Percentiles rank a stretch among this genome's conserved stretches.
phyloP scores from a whole-genome alignment of 306 rosid species.

The peach (Prunus persica) region DNA sequence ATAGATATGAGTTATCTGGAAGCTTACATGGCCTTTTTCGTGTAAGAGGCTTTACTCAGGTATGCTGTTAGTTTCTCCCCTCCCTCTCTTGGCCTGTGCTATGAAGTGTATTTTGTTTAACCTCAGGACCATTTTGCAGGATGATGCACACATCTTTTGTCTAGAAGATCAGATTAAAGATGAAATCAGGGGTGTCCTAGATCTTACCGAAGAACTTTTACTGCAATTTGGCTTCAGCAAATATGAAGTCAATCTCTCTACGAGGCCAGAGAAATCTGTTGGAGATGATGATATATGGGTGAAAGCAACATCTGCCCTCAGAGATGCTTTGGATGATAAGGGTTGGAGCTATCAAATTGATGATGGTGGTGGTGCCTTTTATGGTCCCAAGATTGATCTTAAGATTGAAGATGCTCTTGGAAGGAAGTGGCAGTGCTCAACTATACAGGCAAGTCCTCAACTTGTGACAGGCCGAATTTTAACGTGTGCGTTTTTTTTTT shows the following conservation, averaged over 20 bases:
- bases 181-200: constrained; percentile 92
- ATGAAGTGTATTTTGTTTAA: constrained; percentile 23
- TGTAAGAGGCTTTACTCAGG: constrained; percentile 97
- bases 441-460: constrained; percentile 73
- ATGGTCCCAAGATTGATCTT: constrained; percentile 97
- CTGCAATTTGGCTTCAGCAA: constrained; percentile 85
- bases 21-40: constrained; percentile 97
- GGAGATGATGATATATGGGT: constrained; percentile 90
- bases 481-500: background rate
- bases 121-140: constrained; percentile 53
- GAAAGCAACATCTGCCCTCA: constrained; percentile 81
- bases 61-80: constrained; percentile 23
- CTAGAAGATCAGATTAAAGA: constrained; percentile 87
- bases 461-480: constrained; percentile 1
- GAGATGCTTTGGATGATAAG: constrained; percentile 86
- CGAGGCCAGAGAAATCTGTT: constrained; percentile 86
- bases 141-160: constrained; percentile 97
- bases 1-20: constrained; percentile 94
- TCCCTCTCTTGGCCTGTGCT: background rate
- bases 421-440: constrained; percentile 99
- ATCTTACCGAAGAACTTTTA: constrained; percentile 80
- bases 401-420: constrained; percentile 99
- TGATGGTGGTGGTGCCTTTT: constrained; percentile 98
- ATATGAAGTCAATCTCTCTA: constrained; percentile 91
- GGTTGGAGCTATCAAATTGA: constrained; percentile 90